Conservation (phyloP, 495 filamentous ascomycete genomes). For the Tetracladium setigerum region DNA sequence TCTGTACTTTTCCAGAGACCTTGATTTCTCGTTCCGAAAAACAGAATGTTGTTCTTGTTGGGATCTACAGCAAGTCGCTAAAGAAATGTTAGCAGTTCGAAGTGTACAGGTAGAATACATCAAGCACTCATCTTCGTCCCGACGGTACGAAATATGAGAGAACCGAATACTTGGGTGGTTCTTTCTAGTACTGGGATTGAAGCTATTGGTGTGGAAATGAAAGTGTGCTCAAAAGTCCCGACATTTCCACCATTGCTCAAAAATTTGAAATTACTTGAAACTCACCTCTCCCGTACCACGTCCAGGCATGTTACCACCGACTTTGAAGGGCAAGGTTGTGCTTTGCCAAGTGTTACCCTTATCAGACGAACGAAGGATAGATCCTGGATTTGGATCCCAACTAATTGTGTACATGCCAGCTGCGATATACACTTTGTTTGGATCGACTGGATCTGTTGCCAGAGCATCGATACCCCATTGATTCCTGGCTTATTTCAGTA, state of each 20-base stretch:
- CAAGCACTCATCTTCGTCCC: no score
- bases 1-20: conserved; percentile 56
- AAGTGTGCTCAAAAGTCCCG: no score
- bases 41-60: conserved; percentile 44
- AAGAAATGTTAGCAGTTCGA: background rate
- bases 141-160: no score
- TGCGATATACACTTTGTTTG: conserved; percentile 47
- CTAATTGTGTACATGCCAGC: conserved; percentile 51
- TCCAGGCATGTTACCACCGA: conserved; percentile 60
- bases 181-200: no score
- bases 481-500: conserved; percentile 20
- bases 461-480: conserved; percentile 54
- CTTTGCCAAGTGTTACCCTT: conserved; percentile 41
- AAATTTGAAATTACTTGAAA: no score
- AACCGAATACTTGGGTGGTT: no score
- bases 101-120: background rate
- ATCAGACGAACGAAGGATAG: conserved; percentile 43
- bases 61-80: conserved; percentile 51
- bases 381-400: conserved; percentile 49
- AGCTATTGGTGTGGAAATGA: no score
- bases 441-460: conserved; percentile 47
- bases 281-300: conserved; percentile 48
- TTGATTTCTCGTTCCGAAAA: conserved; percentile 51
- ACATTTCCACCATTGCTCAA: no score
- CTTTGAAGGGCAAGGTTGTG: conserved; percentile 46